Evolutionary conservation across 2,329 filamentous ascomycete genomes (phyloP), one percentile per base, ranked within the genome.

Genomic region (Penicillium sp.): DNA sequence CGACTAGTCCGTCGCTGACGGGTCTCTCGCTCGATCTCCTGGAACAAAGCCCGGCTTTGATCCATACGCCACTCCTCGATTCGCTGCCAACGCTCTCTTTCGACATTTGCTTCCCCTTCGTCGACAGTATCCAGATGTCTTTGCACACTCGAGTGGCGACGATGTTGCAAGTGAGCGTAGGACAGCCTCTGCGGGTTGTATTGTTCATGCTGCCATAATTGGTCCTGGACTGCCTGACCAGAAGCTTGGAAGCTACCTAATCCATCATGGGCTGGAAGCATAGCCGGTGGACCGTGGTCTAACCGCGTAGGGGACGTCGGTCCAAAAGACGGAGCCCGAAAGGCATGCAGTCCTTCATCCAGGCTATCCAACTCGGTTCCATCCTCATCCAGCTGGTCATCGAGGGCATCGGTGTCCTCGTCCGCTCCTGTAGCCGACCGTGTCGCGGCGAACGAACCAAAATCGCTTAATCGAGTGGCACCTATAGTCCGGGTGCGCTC

Each of bases 41-140:
- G 90, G 32, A 97, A 73, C 27, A 99, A 78, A 10, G 91, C 86
- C 55, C 85, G 85, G 71, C 92, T 96, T 71, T 99, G 92, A 67
- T 97, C 93, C 67, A 95, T 76, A 52, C 92, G 85, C 94, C 94
- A 99, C 48, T 85, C 84, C 74, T 97, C 93, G 68, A 99, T 96
- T 56, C 93, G 84, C 64, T 87, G 85, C 69, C 87, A 89, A 68
- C 89, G 87, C 63, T 96, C 91, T 39, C 83, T 79, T 60, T 91
- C 88, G 39, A 86, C 83, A 27, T 80, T 75, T 34, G 79, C 75
- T 40, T 84, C 81, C 36, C 81, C 79, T 53, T 85, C 81, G 61
- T 85, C 78, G 39, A 86, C 71, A 10, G 79, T 76, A 61, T 85
- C 83, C 11, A 86, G 65, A 53, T 81, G 77, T 54, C 79, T 75